These are phyloP conservation scores for Cubamyces sp. DNA, from an alignment of 768 basidiomycete genomes.

Conservation along the genomic window DNA sequence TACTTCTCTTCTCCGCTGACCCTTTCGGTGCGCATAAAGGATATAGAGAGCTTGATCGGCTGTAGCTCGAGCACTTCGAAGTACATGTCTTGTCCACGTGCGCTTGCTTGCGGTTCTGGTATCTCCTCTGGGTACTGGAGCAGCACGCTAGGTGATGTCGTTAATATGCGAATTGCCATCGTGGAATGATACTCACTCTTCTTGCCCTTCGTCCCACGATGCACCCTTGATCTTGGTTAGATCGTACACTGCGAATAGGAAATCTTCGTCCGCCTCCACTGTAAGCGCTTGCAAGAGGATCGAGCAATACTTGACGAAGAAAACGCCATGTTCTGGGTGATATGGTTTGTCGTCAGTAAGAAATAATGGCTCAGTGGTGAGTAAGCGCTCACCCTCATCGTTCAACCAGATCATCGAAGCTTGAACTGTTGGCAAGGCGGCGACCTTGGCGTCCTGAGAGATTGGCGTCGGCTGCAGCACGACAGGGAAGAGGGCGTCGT, in stretches of 20 bases:
- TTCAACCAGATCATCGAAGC: slow-evolving; percentile 88
- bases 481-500: slow-evolving; percentile 94
- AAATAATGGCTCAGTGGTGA: not conserved
- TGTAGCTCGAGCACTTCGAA: slow-evolving; percentile 96
- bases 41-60: slow-evolving; percentile 88
- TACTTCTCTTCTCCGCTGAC: slow-evolving; percentile 94
- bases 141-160: slow-evolving; percentile 54
- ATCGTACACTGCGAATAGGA: slow-evolving; percentile 90
- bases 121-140: slow-evolving; percentile 70
- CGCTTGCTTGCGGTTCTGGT: slow-evolving; percentile 68
- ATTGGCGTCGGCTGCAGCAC: slow-evolving; percentile 93
- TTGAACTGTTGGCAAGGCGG: slow-evolving; percentile 88
- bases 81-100: slow-evolving; percentile 80
- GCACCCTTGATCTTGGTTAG: slow-evolving; percentile 90
- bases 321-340: slow-evolving; percentile 93
- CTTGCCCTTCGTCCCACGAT: slow-evolving; percentile 79
- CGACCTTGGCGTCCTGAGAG: slow-evolving; percentile 72
- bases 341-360: no score
- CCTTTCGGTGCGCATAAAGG: slow-evolving; percentile 96
- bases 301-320: slow-evolving; percentile 98
- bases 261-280: slow-evolving; percentile 96
- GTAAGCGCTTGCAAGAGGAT: slow-evolving; percentile 92
- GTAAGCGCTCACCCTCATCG: slow-evolving; percentile 75
- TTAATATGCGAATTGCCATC: slow-evolving; percentile 9
- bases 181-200: slow-evolving; percentile 59